Evolutionary conservation across 129 eudicot genomes (phyloP).

Genomic region (Flaveria linearis): DNA sequence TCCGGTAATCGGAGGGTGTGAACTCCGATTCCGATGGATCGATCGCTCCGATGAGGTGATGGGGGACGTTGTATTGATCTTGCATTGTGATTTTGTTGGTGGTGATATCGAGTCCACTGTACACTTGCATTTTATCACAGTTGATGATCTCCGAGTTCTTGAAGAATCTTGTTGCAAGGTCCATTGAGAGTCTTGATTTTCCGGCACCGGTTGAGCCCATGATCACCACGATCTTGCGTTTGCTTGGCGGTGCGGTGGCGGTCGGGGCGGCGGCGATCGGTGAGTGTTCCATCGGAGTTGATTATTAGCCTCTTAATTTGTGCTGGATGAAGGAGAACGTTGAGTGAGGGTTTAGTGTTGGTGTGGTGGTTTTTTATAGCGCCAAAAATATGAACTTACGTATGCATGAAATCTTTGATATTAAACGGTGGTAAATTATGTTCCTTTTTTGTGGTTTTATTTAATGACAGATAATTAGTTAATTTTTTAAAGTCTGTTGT

Average conservation of each 20-base stretch:
- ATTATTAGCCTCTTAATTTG: too few species aligned
- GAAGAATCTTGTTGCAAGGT: conserved; percentile 50
- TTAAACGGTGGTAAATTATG: neutral
- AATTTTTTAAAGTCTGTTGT: too few species aligned
- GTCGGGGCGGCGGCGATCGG: conserved; percentile 11
- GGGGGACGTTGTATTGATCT: conserved; percentile 53
- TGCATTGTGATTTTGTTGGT: conserved; percentile 70
- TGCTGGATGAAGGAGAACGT: neutral
- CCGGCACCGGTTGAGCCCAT: conserved; percentile 90
- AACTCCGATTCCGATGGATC: conserved; percentile 45
- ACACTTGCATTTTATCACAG: conserved; percentile 82
- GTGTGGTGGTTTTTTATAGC: too few species aligned
- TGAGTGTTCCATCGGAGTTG: conserved; percentile 18
- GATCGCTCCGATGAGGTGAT: conserved; percentile 54
- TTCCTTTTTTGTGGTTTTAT: too few species aligned
- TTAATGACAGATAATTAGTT: too few species aligned
- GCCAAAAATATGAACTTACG: too few species aligned
- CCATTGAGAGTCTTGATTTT: conserved; percentile 73
- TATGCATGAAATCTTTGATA: too few species aligned
- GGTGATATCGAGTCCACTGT: conserved; percentile 65
- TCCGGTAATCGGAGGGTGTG: conserved; percentile 54
- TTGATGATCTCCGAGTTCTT: conserved; percentile 57
- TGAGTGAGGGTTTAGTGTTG: neutral
- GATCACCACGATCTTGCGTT: conserved; percentile 47
- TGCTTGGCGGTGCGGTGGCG: neutral